Evolutionary conservation across 2,329 filamentous ascomycete genomes (phyloP), one percentile per base, ranked within the genome.

Genomic region (Seiridium unicorne): DNA sequence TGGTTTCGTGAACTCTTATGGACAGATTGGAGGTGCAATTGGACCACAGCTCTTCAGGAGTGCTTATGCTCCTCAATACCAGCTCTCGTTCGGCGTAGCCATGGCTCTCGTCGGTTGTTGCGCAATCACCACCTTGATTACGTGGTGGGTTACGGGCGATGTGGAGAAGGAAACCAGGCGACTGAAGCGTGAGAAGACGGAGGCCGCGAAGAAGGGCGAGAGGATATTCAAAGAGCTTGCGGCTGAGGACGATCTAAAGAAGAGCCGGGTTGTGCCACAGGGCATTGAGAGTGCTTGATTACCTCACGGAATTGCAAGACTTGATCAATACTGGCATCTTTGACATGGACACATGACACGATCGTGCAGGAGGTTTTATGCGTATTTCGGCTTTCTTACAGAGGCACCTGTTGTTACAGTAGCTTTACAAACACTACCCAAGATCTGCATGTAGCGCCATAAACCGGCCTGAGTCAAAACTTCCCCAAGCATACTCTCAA

Each of bases 1-100:
- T 58, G 79, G 76, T 1, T 83, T 82, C 57, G 78, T 80, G 55
- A 81, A 81, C 62, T 79, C 75, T 59, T 80, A 81, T 63, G 79
- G 79, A 0, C 79, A 82, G 62, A 79, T 82, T 18, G 80, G 79
- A 3, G 79, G 77, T 13, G 78, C 78, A 1, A 73, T 81, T 9
- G 79, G 78, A 0, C 76, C 79, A 8, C 79, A 82, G 64, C 74
- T 81, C 31, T 82, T 82, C 63, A 68, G 72, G 44, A 73, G 71
- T 38, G 71, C 71, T 44, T 82, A 78, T 57, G 78, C 78, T 6
- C 79, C 78, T 1, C 72, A 73, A n/a, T 82, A 82, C 63, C 74
- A 70, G 35, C 67, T 74, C 3, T 73, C 75, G 0, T 82, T 82
- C 61, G 74, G 72, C 0, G 69, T 74, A 1, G 76, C 79, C 1